Evolutionary conservation across 2,329 filamentous ascomycete species (phyloP), one percentile per base, ranked within the genome.

Genomic region (Fusarium protoensiforme): DNA sequence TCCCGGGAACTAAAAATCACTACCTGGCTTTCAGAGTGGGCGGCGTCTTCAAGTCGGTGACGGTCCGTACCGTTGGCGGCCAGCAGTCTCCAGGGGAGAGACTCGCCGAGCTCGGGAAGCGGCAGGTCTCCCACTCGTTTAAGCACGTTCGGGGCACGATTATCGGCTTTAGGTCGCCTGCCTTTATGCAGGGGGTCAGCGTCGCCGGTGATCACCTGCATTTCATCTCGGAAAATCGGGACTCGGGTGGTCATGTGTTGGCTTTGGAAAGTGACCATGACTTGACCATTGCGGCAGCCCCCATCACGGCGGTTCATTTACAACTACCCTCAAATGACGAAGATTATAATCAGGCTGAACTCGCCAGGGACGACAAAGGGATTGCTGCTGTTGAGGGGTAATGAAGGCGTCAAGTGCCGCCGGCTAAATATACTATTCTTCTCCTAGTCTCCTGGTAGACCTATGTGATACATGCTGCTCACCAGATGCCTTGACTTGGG

Each of bases 181-280:
- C 38, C 2, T 75, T 65, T 6, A 73, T 72, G 65, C 69, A 72
- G 29, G 72, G 72, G 0, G 54, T 74, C 27, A 75, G 72, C 1
- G 72, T 75, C 11, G 71, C 72, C 2, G 72, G 72, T 0, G 72
- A 70, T 11, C 72, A 74, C 13, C 20, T 74, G 0, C 72, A 74
- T 11, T 74, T 74, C 7, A 13, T 74, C 2, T 33, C 51, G 1
- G 48, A 20, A 0, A 36, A 63, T 1, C 61, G 61, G 38, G 29
- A 69, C 10, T 63, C 16, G 0, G 72, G 72, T 14, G 72, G 72
- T 1, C 72, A 74, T 54, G 58, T 74, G 2, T n/a, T 74, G 7
- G 60, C 53, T 1, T 14, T 69, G 8, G 36, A 72, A 46, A 61
- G 71, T 1, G 58, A 74, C 4, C 56, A 58, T 7, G 35, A 74